These are phyloP conservation scores for Isatis lusitanica DNA, from an alignment of 441 rosid genomes.

Conservation along the genomic window DNA sequence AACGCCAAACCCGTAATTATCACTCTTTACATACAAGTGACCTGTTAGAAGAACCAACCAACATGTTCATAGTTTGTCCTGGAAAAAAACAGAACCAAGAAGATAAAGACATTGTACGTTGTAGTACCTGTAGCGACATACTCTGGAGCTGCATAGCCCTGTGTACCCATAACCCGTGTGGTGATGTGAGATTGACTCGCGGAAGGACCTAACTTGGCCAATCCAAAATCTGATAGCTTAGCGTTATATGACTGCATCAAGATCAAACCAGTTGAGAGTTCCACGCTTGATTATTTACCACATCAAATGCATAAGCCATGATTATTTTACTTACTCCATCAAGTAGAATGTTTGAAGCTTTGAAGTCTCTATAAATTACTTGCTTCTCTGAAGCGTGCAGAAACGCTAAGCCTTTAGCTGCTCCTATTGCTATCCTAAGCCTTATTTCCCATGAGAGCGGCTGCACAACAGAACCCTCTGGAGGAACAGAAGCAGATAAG, in stretches of 20 bases:
- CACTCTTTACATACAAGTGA: conserved; percentile 83
- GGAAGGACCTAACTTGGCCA: conserved; percentile 90
- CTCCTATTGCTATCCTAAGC: conserved; percentile 79
- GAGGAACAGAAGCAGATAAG: conserved; percentile 4
- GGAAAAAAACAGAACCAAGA: not conserved
- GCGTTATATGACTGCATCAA: conserved; percentile 67
- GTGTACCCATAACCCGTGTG: conserved; percentile 83
- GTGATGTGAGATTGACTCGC: conserved; percentile 85
- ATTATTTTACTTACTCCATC: conserved; percentile 56
- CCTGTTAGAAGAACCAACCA: conserved; percentile 45
- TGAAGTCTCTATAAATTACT: conserved; percentile 88
- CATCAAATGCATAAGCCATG: conserved; percentile 5
- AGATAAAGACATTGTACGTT: not conserved
- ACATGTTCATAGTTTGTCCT: conserved; percentile 10
- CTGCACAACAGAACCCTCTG: conserved; percentile 79
- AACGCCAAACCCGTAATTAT: conserved; percentile 81
- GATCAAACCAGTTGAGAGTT: not conserved
- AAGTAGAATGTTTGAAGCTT: conserved; percentile 86
- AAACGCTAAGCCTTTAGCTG: conserved; percentile 78
- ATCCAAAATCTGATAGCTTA: conserved; percentile 83
- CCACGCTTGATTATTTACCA: not conserved
- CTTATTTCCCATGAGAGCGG: conserved; percentile 77
- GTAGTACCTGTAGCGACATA: conserved; percentile 81
- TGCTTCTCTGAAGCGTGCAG: conserved; percentile 77
- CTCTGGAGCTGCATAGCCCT: conserved; percentile 91